These are phyloP conservation scores for Monosporozyma yasuniensis DNA, from an alignment of 805 yeast species.

Conservation along the genomic window DNA sequence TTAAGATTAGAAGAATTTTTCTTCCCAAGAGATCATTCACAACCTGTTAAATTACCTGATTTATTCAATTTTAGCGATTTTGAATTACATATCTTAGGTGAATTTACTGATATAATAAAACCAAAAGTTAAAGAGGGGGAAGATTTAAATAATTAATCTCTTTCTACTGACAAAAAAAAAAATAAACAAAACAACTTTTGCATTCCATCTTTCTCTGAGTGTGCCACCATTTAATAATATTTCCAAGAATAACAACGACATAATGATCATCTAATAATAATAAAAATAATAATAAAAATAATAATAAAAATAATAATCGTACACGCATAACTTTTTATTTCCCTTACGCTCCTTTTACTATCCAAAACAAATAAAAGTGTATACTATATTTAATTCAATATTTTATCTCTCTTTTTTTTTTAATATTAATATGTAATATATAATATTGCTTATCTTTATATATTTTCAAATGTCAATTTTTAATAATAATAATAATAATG, in stretches of 20 bases:
- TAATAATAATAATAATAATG: neutral
- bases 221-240: neutral
- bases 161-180: too few species aligned
- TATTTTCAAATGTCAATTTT: too few species aligned
- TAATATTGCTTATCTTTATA: too few species aligned
- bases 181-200: too few species aligned
- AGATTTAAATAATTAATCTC: neutral
- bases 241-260: neutral
- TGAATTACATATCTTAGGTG: conserved; percentile 43
- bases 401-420: too few species aligned
- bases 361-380: neutral
- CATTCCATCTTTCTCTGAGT: neutral
- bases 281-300: neutral
- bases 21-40: conserved; percentile 48
- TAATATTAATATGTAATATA: too few species aligned
- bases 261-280: neutral
- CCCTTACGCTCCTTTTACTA: too few species aligned
- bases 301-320: neutral
- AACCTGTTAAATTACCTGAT: conserved; percentile 36
- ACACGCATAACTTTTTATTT: neutral
- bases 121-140: conserved; percentile 6
- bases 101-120: conserved; percentile 14
- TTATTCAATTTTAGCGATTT: conserved; percentile 65
- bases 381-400: neutral
- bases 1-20: conserved; percentile 48